Base-by-base conservation (phyloP, 2,329 filamentous ascomycete species). In the Apiospora koreana region DNA sequence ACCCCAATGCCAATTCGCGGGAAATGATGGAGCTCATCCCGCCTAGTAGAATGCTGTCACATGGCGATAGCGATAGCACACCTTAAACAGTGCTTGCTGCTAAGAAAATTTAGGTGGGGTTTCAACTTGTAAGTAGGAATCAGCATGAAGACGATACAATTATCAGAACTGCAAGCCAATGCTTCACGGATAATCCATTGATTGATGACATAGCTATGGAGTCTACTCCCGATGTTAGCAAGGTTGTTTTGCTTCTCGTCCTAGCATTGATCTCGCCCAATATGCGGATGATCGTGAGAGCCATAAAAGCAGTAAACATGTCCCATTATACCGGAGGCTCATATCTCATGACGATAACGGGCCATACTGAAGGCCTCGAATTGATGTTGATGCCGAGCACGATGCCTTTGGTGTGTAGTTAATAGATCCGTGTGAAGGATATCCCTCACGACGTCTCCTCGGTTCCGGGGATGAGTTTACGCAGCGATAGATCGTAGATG, bases 401-500 rank as follows among this genome's bases (percentile, higher is more conserved):
- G 25, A 31, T 58, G 25, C 25, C 50, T 3, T 58, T 58, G 25
- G 50, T 58, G 31, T 12, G 31, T 62, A 23, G 18, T 12, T 62
- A 12, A 7, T 62, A 38, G 31, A 62, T n/a, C 31, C 9, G 3
- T 31, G 54, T 38, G 31, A 14, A 38, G 2, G 12, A 2, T 0
- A 3, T 31, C 16, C 38, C 64, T 66, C 38, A 66, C 14, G 67
- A 42, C 4, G 28, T 23, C 48, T 64, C 68, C n/a, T 68, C 76
- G 31, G 54, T 28, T n/a, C 21, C 21, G 62, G 92, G 89, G 66
- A 97, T 86, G 78, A 98, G 81, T 67, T 96, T 95, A 71, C 96
- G 89, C 78, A 99, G 83, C 31, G 93, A 95, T 70, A 99, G 84
- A 80, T 99, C 96, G 79, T 99, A 99, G 67, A 98, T 95, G 16